Evolutionary conservation across 148 eudicot species (phyloP).

Genomic region (Rhododendron molle): DNA sequence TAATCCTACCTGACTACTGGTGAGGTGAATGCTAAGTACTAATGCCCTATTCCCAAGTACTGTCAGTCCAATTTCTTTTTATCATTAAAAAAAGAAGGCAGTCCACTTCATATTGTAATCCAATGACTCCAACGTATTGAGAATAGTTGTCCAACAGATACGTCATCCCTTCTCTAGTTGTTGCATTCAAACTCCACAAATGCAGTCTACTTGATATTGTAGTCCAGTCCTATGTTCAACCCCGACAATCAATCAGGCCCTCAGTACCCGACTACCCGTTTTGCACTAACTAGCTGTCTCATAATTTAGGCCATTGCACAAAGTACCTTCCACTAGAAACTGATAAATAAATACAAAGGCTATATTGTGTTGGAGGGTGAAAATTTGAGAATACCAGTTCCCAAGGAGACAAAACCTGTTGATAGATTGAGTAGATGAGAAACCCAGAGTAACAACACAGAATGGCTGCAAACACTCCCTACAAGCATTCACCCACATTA

Average conservation of each 20-base stretch:
- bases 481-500: conserved; percentile 18
- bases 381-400: conserved; percentile 56
- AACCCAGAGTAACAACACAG: conserved; percentile 47
- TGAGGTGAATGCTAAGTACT: neutral
- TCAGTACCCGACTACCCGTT: neutral
- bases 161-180: neutral
- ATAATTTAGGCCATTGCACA: neutral
- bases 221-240: neutral
- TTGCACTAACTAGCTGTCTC: neutral
- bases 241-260: neutral
- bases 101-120: neutral
- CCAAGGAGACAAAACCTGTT: conserved; percentile 77
- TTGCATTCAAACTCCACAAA: neutral
- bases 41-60: neutral
- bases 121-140: neutral
- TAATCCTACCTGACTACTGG: neutral
- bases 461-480: conserved; percentile 62
- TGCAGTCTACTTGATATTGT: neutral
- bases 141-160: neutral
- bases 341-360: neutral
- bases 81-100: neutral
- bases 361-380: neutral
- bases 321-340: neutral
- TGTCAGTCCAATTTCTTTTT: neutral
- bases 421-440: conserved; percentile 69